Percentiles rank a stretch among this genome's conserved stretches.
Evolutionary conservation across 495 filamentous ascomycete species (phyloP).

Genomic region (Acidomyces sp.): DNA sequence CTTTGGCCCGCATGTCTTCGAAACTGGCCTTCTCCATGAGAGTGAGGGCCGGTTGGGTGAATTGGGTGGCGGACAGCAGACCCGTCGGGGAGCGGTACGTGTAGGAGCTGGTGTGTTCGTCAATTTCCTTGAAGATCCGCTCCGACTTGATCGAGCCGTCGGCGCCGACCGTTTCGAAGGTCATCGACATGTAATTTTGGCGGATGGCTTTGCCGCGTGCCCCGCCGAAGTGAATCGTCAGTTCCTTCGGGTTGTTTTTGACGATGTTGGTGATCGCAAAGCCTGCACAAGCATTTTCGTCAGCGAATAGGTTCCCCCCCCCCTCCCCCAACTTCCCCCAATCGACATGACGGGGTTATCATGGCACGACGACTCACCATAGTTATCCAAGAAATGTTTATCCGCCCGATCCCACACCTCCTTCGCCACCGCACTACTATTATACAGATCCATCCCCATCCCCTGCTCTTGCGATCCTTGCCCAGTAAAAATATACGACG

Average conservation of each 20-base stretch:
- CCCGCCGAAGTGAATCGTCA: conserved; percentile 96
- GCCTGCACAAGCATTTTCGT: conserved; percentile 43
- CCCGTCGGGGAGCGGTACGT: conserved; percentile 93
- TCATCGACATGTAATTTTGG: conserved; percentile 99
- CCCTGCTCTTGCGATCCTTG: conserved; percentile 97
- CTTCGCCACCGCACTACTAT: conserved; percentile 77
- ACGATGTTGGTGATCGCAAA: conserved; percentile 98
- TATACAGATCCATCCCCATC: conserved; percentile 99
- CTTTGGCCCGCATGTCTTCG: conserved; percentile 96
- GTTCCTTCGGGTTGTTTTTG: conserved; percentile 97
- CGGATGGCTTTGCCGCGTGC: conserved; percentile 93
- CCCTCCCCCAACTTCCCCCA: background rate
- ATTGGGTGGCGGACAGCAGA: conserved; percentile 93
- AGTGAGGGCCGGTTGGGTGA: conserved; percentile 93
- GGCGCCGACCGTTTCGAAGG: conserved; percentile 85
- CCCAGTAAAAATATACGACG: conserved; percentile 94
- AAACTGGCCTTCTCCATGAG: conserved; percentile 99
- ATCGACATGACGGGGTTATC: background rate
- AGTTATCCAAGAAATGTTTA: conserved; percentile 96
- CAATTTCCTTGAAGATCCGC: conserved; percentile 97
- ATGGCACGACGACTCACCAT: conserved; percentile 49
- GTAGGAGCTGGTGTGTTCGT: conserved; percentile 83
- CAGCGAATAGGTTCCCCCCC: background rate
- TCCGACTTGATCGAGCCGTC: conserved; percentile 93
- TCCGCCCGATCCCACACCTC: conserved; percentile 98